phyloP scores from a whole-genome alignment of 1,284 basidiomycete genomes.

The Chalciporus sp. region DNA sequence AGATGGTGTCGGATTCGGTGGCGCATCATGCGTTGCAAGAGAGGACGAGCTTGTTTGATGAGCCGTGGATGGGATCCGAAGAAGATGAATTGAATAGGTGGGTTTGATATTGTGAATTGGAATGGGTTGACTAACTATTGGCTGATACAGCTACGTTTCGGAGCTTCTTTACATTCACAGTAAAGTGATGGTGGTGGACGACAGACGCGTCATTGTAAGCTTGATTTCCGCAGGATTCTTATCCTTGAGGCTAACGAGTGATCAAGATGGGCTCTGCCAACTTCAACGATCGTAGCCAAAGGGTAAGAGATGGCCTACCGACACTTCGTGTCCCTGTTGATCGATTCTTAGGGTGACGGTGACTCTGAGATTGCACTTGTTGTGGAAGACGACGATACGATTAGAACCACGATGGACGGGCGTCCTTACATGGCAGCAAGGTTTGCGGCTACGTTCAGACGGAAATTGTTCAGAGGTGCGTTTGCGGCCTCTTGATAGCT shows the following conservation, averaged over 20 bases:
- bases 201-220: constrained; percentile 81
- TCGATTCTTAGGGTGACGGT: constrained; percentile 67
- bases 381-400: constrained; percentile 83
- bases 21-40: constrained; percentile 77
- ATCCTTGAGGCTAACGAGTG: not conserved
- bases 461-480: constrained; percentile 74
- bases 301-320: constrained; percentile 39
- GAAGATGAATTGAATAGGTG: constrained; percentile 81
- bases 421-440: constrained; percentile 65
- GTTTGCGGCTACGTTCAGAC: constrained; percentile 78
- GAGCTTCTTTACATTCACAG: constrained; percentile 83
- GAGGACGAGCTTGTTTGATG: constrained; percentile 59
- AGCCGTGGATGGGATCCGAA: constrained; percentile 81
- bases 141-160: constrained; percentile 64
- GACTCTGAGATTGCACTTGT: constrained; percentile 93
- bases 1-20: constrained; percentile 71
- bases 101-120: constrained; percentile 32
- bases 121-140: constrained; percentile 8
- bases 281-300: constrained; percentile 85
- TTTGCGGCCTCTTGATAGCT: not conserved
- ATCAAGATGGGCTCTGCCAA: constrained; percentile 87
- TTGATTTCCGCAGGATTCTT: not conserved
- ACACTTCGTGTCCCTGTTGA: constrained; percentile 9
- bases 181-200: constrained; percentile 93
- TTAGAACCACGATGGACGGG: constrained; percentile 82